Evolutionary conservation across 129 eudicot species (phyloP), one percentile per base, ranked within the genome.

Genomic region (Ambrosia artemisiifolia): DNA sequence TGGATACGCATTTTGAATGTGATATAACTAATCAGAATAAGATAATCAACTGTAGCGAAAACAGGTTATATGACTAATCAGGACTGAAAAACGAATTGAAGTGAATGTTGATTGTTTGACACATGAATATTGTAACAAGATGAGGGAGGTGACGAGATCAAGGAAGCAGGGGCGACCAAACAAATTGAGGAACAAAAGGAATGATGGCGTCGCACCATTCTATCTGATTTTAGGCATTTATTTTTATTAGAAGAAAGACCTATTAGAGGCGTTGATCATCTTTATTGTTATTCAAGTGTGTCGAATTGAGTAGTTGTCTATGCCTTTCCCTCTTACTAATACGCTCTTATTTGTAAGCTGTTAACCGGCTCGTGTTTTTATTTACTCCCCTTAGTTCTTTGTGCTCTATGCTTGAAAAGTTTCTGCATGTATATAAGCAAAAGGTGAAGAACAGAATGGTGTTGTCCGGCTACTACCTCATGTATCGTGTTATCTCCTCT

Each of bases 111-210:
- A 4, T 36, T 36, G 7, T 36, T 55, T 57, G 63, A 57, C 63
- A 10, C 16, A 11, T 57, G 64, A 57, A 57, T 57, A 28, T 57
- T 57, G 38, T 3, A 57, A 57, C 17, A 30, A 38, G 64, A 57
- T 11, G 64, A 57, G 38, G 38, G 63, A 24, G 38, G 36, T 30
- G 38, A 57, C 1, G 63, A 57, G 64, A 57, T 57, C 12, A 57
- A 57, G 64, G 64, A 57, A 57, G 38, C 40, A 1, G 40, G 62
- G 62, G 35, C 34, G 6, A 10, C 63, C 34, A 56, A 57, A 57
- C 64, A 11, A 28, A 57, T 38, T 1, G 64, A 57, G 64, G 64
- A 57, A 57, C 64, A 28, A 57, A 57, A 57, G 64, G 64, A 30
- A 24, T 30, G 64, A 30, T 57, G 4, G 28, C 30, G 16, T 11